phyloP scores from a whole-genome alignment of 208 protist species.

The Trypanosoma boissoni region DNA sequence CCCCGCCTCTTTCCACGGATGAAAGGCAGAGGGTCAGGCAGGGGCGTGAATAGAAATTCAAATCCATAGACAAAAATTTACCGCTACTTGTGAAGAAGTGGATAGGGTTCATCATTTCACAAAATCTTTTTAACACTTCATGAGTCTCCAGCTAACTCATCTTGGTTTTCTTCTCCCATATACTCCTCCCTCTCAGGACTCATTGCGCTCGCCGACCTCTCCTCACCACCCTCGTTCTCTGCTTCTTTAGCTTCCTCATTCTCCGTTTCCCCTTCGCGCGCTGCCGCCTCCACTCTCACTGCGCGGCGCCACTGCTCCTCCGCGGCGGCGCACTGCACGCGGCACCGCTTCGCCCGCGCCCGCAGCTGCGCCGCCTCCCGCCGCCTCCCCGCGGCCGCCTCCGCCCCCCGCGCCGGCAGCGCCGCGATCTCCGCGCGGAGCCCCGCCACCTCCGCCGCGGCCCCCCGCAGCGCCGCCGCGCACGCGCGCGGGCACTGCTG shows the following conservation, averaged over 20 bases:
- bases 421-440: slow-evolving; percentile 12
- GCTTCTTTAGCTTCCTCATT: background rate
- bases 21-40: too few species aligned
- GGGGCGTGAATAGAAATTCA: too few species aligned
- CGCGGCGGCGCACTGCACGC: slow-evolving; percentile 8
- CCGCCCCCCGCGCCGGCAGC: slow-evolving; percentile 18
- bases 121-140: too few species aligned
- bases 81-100: too few species aligned
- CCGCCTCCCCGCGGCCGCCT: slow-evolving; percentile 15
- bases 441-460: slow-evolving; percentile 35
- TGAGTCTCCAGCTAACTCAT: slow-evolving; percentile 13
- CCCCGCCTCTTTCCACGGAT: too few species aligned
- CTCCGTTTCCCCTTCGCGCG: slow-evolving; percentile 17
- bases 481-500: slow-evolving; percentile 27
- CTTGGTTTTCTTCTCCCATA: slow-evolving; percentile 2
- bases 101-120: too few species aligned
- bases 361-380: slow-evolving; percentile 11
- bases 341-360: background rate
- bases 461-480: slow-evolving; percentile 24
- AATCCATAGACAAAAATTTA: too few species aligned
- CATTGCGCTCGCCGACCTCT: background rate
- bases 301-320: slow-evolving; percentile 19
- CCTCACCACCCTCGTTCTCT: slow-evolving; percentile 19
- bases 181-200: background rate
- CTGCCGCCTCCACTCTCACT: background rate